phyloP scores from a whole-genome alignment of 495 filamentous ascomycete genomes.

The Viridothelium virens region DNA sequence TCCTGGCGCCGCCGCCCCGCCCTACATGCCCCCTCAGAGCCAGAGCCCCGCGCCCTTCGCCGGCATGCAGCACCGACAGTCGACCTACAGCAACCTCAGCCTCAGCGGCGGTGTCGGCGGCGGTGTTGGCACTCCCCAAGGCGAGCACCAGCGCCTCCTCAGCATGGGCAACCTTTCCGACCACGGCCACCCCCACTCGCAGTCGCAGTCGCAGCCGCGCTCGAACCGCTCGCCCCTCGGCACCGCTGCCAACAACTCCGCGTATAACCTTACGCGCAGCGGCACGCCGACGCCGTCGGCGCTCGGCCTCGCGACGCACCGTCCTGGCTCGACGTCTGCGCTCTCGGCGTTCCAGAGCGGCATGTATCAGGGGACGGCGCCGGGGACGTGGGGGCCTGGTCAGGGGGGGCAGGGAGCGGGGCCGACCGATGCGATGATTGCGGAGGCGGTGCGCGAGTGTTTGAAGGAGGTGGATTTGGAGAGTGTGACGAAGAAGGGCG shows the following conservation, averaged over 20 bases:
- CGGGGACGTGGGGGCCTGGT: neutral
- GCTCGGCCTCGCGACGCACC: slow-evolving; percentile 29
- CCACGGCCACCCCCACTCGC: slow-evolving; percentile 45
- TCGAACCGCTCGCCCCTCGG: neutral
- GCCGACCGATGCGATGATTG: slow-evolving; percentile 63
- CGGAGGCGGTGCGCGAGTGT: slow-evolving; percentile 73
- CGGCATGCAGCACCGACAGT: slow-evolving; percentile 25
- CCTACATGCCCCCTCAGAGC: slow-evolving; percentile 25
- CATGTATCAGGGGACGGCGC: neutral
- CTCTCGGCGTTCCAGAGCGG: slow-evolving; percentile 1
- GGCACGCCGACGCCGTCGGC: slow-evolving; percentile 43
- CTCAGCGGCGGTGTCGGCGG: neutral
- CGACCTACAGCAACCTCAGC: slow-evolving; percentile 34
- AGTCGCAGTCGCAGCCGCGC: slow-evolving; percentile 38
- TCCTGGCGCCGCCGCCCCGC: slow-evolving; percentile 33
- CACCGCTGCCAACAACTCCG: slow-evolving; percentile 42
- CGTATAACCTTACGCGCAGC: slow-evolving; percentile 51
- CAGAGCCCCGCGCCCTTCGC: slow-evolving; percentile 23
- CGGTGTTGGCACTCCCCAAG: slow-evolving; percentile 41
- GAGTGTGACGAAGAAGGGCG: slow-evolving; percentile 95
- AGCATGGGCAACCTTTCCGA: slow-evolving; percentile 56
- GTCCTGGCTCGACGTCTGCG: neutral
- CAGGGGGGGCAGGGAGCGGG: slow-evolving; percentile 36
- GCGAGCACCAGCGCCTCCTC: slow-evolving; percentile 48
- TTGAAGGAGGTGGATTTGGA: slow-evolving; percentile 89